Conservation (phyloP, 2,329 filamentous ascomycete species). For the Cercospora janseana region DNA sequence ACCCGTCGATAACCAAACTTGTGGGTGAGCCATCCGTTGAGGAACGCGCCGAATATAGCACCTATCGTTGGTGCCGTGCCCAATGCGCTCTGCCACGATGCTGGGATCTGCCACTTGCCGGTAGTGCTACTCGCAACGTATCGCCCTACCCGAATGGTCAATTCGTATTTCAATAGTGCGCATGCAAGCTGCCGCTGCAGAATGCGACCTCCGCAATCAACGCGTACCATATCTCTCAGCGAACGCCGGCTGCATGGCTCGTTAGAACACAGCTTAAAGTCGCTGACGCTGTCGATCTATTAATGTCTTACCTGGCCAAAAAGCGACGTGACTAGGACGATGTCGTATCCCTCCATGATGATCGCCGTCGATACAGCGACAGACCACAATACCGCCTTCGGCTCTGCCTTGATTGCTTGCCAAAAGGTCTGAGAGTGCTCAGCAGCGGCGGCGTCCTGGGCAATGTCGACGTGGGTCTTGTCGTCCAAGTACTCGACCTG, state of each 20-base stretch:
- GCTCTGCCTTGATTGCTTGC: conserved; percentile 43
- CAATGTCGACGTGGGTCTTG: conserved; percentile 13
- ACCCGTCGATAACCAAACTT: conserved; percentile 19
- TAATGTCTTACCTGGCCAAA: conserved; percentile 3
- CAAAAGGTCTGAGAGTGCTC: conserved; percentile 26
- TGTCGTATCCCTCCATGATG: conserved; percentile 61
- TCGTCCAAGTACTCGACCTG: conserved; percentile 9
- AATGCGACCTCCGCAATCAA: too few relatives aligned
- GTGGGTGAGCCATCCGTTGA: conserved; percentile 54
- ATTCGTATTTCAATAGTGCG: background rate
- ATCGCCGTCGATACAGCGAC: conserved; percentile 55
- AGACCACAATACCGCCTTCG: conserved; percentile 53
- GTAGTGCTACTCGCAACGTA: conserved; percentile 2
- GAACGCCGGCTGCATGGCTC: conserved; percentile 45
- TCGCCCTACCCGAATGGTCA: background rate
- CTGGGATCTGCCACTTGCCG: conserved; percentile 30
- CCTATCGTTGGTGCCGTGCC: conserved; percentile 54
- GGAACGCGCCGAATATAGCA: conserved; percentile 50
- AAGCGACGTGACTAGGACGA: conserved; percentile 33
- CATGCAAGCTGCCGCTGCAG: too few relatives aligned
- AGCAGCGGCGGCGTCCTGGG: conserved; percentile 13
- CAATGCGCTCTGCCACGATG: conserved; percentile 38
- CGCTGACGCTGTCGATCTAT: background rate
- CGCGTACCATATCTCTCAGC: conserved; percentile 43
- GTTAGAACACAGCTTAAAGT: too few relatives aligned